Percentiles rank a stretch among this genome's conserved stretches.
Conservation (phyloP, 2,329 filamentous ascomycete genomes). For the Lasiodiplodia hormozganensis region DNA sequence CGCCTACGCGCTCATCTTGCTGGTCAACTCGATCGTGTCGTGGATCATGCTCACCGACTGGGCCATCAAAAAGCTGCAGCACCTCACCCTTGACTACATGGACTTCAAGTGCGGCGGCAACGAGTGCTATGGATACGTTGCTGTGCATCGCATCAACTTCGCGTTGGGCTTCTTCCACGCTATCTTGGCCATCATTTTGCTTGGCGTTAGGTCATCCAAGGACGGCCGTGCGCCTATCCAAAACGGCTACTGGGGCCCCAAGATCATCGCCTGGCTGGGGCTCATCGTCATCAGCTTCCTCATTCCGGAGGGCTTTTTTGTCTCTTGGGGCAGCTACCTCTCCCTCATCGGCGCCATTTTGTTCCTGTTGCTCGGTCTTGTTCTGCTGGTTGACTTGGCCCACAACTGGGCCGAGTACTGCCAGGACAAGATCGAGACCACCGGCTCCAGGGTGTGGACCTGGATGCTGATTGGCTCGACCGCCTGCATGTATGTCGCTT, state of each 20-base stretch:
- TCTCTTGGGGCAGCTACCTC: constrained; percentile 95
- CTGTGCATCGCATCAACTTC: constrained; percentile 97
- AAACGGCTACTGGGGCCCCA: constrained; percentile 99
- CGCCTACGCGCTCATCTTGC: constrained; percentile 91
- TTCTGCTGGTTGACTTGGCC: constrained; percentile 91
- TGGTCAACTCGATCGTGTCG: constrained; percentile 94
- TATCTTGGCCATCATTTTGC: constrained; percentile 79
- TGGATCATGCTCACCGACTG: constrained; percentile 99
- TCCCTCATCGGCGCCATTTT: constrained; percentile 87
- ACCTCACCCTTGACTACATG: constrained; percentile 93
- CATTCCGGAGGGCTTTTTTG: constrained; percentile 93
- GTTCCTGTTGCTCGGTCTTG: constrained; percentile 89
- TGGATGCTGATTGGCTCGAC: constrained; percentile 89
- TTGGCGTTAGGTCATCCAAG: constrained; percentile 87
- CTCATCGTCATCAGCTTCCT: constrained; percentile 92
- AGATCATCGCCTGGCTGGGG: constrained; percentile 86
- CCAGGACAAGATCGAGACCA: constrained; percentile 88
- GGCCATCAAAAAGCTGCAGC: constrained; percentile 94
- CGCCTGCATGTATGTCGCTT: constrained; percentile 89
- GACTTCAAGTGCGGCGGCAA: constrained; percentile 89
- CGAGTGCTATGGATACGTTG: constrained; percentile 93
- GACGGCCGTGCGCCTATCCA: constrained; percentile 87
- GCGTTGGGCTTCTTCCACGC: constrained; percentile 94
- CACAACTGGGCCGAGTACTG: constrained; percentile 98
- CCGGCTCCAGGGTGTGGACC: constrained; percentile 84